A percentile compares a stretch with the other conserved stretches of the same genome.
Conservation (phyloP, 345 rosid species). For the Hibiscus syriacus region DNA sequence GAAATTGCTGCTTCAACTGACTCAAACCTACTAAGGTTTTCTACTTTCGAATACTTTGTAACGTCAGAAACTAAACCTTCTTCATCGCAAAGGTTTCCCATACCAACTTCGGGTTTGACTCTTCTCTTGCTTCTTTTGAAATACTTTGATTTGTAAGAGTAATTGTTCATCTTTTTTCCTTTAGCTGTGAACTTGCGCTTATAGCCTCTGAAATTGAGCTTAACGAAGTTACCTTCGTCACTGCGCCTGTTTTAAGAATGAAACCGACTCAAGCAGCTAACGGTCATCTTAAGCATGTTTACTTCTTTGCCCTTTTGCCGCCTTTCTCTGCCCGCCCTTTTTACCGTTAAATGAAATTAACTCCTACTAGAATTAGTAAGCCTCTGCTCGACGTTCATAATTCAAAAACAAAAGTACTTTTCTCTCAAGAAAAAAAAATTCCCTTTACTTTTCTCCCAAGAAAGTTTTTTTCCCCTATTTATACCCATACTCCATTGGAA, state of each 20-base stretch:
- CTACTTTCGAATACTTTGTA: slow-evolving; percentile 17
- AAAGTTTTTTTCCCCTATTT: too few relatives aligned
- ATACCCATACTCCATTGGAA: too few relatives aligned
- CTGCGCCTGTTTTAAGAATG: slow-evolving; percentile 22
- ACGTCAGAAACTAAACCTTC: slow-evolving; percentile 40
- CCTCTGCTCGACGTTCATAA: too few relatives aligned
- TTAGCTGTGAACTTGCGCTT: slow-evolving; percentile 54
- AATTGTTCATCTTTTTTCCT: slow-evolving; percentile 28
- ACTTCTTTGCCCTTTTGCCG: too few relatives aligned
- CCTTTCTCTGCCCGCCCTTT: too few relatives aligned
- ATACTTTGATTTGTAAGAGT: slow-evolving; percentile 20
- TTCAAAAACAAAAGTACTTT: too few relatives aligned
- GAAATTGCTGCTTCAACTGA: slow-evolving; percentile 41
- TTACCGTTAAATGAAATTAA: too few relatives aligned
- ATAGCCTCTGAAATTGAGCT: slow-evolving; percentile 49
- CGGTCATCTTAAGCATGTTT: too few relatives aligned
- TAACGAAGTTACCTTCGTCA: slow-evolving; percentile 89
- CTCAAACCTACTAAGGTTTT: slow-evolving; percentile 15
- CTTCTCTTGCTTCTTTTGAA: slow-evolving; percentile 45
- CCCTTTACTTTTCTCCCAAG: too few relatives aligned
- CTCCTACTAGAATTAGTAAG: too few relatives aligned
- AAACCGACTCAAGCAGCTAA: slow-evolving; percentile 14
- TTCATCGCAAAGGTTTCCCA: slow-evolving; percentile 31
- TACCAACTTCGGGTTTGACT: slow-evolving; percentile 19
- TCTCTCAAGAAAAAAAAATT: too few relatives aligned